Conservation (phyloP, 331 rosid species). For the Acacia concinna region DNA sequence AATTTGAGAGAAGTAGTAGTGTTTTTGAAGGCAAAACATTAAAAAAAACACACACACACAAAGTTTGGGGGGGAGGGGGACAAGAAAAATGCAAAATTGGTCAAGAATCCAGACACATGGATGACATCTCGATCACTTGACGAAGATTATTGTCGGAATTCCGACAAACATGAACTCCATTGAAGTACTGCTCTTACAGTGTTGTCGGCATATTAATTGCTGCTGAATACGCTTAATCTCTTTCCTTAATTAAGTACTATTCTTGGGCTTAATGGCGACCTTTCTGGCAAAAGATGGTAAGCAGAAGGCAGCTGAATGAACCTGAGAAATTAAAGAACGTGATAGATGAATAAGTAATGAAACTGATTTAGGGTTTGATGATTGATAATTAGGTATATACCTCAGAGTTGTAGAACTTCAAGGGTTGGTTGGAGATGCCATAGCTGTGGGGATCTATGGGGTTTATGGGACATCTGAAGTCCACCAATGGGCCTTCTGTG, state of each 20-base stretch:
- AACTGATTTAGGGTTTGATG: background rate
- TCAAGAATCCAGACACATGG: slow-evolving; percentile 20
- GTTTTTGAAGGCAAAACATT: background rate
- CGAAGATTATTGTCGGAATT: slow-evolving; percentile 29
- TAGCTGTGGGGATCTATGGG: slow-evolving; percentile 41
- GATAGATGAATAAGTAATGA: background rate
- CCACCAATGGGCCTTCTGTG: slow-evolving; percentile 50
- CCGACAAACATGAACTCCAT: too few relatives aligned
- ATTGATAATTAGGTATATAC: slow-evolving; percentile 26
- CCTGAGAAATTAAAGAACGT: slow-evolving; percentile 33
- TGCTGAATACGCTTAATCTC: background rate
- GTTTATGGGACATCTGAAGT: slow-evolving; percentile 60
- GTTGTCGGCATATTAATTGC: background rate
- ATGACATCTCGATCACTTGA: slow-evolving; percentile 1
- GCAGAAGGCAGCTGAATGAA: slow-evolving; percentile 61
- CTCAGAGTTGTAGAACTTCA: slow-evolving; percentile 63
- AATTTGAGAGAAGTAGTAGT: background rate
- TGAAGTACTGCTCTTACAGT: too few relatives aligned
- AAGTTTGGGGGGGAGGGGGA: background rate
- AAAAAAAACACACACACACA: too few relatives aligned
- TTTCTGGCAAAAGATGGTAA: slow-evolving; percentile 63
- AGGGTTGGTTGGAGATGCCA: slow-evolving; percentile 52
- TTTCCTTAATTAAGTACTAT: slow-evolving; percentile 21
- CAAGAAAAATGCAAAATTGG: slow-evolving; percentile 15
- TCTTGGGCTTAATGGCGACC: background rate